Evolutionary conservation across 1,284 basidiomycete genomes (phyloP).

Genomic region (Boletus sp.): DNA sequence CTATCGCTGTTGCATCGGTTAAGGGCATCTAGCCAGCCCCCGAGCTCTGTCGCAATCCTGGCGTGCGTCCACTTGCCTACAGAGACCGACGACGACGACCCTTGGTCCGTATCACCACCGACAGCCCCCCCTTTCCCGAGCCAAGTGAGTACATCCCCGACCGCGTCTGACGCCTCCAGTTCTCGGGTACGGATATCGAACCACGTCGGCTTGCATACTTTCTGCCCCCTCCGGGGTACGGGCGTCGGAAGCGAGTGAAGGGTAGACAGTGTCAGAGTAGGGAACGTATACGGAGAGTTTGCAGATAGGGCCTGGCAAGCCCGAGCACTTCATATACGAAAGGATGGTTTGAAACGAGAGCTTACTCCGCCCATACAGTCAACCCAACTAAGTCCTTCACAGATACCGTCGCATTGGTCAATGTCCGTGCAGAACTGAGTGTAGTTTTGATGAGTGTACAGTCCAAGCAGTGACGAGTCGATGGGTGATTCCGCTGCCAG

Average conservation of each 20-base stretch:
- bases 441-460: conserved; percentile 96
- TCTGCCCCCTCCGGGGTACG: conserved; percentile 77
- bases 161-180: conserved; percentile 59
- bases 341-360: conserved; percentile 18
- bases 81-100: conserved; percentile 30
- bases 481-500: conserved; percentile 89
- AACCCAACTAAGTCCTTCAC: conserved; percentile 82
- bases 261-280: conserved; percentile 76
- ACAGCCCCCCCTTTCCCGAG: conserved; percentile 38
- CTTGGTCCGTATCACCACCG: conserved; percentile 22
- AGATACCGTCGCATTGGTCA: conserved; percentile 72
- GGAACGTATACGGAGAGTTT: conserved; percentile 82
- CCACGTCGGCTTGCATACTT: conserved; percentile 76
- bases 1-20: conserved; percentile 18
- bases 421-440: conserved; percentile 80
- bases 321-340: background rate
- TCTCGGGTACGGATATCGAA: conserved; percentile 61
- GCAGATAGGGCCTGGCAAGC: conserved; percentile 63
- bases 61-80: conserved; percentile 56
- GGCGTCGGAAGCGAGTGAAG: conserved; percentile 87
- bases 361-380: conserved; percentile 80
- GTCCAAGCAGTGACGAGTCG: conserved; percentile 84
- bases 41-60: conserved; percentile 61
- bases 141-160: conserved; percentile 63
- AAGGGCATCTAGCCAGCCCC: conserved; percentile 58